Percentiles rank a stretch among this genome's conserved stretches.
phyloP scores from a whole-genome alignment of 495 filamentous ascomycete species.

The Penicillium waksmanii region DNA sequence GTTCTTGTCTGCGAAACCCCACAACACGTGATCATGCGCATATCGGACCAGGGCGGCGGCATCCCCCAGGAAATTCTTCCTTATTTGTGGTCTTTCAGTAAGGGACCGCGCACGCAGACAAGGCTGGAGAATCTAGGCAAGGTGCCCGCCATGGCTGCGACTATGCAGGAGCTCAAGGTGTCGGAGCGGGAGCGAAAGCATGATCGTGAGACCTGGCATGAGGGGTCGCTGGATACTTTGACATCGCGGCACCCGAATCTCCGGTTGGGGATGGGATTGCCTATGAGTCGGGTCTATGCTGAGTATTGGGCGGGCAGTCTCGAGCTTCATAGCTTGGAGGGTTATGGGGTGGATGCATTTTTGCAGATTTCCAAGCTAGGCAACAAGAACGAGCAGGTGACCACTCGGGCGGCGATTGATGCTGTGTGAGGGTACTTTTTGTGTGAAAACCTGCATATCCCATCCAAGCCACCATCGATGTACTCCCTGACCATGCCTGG shows the following conservation, averaged over 20 bases:
- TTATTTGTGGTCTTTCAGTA: constrained; percentile 94
- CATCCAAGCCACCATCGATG: not conserved
- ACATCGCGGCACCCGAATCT: constrained; percentile 84
- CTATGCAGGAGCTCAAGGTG: constrained; percentile 79
- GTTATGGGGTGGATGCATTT: constrained; percentile 97
- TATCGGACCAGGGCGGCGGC: constrained; percentile 94
- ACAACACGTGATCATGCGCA: constrained; percentile 94
- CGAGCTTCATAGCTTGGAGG: constrained; percentile 90
- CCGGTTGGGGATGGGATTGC: constrained; percentile 89
- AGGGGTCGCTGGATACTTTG: constrained; percentile 74
- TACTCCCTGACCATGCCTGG: no score
- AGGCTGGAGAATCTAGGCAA: constrained; percentile 79
- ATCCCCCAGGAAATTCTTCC: constrained; percentile 84
- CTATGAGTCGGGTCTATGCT: constrained; percentile 92
- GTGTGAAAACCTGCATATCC: not conserved
- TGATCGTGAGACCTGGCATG: constrained; percentile 42
- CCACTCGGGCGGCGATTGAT: constrained; percentile 85
- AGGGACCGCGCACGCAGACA: constrained; percentile 74
- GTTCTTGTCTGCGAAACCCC: constrained; percentile 92
- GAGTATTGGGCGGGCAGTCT: constrained; percentile 98
- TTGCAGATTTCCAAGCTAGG: constrained; percentile 95
- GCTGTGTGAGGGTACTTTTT: constrained; percentile 61
- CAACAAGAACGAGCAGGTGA: constrained; percentile 97
- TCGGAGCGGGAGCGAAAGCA: constrained; percentile 29
- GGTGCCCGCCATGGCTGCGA: constrained; percentile 93